Percentiles rank a stretch among this genome's conserved stretches.
Evolutionary conservation across 352 stramenopile genomes (phyloP).

Genomic region (Phytophthora colocasiae): DNA sequence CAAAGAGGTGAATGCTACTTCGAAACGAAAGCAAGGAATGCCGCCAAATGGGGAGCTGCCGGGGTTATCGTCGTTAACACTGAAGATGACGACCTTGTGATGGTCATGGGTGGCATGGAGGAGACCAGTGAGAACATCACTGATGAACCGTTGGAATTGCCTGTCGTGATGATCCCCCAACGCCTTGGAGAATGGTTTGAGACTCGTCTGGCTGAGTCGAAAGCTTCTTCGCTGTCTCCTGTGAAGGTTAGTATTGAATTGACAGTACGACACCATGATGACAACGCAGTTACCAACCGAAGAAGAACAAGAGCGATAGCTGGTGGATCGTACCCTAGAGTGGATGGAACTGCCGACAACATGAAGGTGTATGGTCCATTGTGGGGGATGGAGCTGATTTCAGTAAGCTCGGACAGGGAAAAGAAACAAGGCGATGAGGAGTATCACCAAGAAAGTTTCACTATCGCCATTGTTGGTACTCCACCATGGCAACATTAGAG

Average conservation of each 20-base stretch:
- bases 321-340: slow-evolving; percentile 43
- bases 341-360: slow-evolving; percentile 51
- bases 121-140: slow-evolving; percentile 25
- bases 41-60: slow-evolving; percentile 45
- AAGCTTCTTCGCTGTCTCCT: slow-evolving; percentile 26
- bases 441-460: slow-evolving; percentile 43
- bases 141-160: slow-evolving; percentile 36
- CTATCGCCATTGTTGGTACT: slow-evolving; percentile 61
- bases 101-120: slow-evolving; percentile 76
- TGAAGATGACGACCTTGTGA: slow-evolving; percentile 69
- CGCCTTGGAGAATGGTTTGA: slow-evolving; percentile 70
- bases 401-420: slow-evolving; percentile 17
- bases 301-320: slow-evolving; percentile 16
- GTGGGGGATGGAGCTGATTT: slow-evolving; percentile 64
- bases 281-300: slow-evolving; percentile 12
- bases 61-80: slow-evolving; percentile 76
- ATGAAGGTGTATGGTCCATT: slow-evolving; percentile 59
- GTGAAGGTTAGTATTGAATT: slow-evolving; percentile 52
- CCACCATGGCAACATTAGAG: slow-evolving; percentile 38
- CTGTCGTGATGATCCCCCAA: slow-evolving; percentile 71
- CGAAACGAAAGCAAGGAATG: slow-evolving; percentile 75
- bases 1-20: slow-evolving; percentile 74
- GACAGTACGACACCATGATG: slow-evolving; percentile 38
- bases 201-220: slow-evolving; percentile 24
- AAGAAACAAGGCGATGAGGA: slow-evolving; percentile 17